These are phyloP conservation scores for Candida chauliodis DNA, from an alignment of 805 yeast species.

Conservation along the genomic window DNA sequence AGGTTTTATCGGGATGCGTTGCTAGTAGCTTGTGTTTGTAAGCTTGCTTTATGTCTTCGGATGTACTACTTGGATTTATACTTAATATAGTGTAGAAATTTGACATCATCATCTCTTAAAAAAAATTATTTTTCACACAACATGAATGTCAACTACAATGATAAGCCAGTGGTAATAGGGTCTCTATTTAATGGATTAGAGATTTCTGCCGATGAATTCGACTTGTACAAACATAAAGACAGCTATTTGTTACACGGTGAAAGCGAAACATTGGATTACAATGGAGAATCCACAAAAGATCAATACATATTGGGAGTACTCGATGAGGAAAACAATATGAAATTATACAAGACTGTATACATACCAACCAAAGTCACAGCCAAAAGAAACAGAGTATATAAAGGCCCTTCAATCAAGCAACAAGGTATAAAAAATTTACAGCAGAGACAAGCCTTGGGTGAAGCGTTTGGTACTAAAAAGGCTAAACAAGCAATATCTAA, in stretches of 20 bases:
- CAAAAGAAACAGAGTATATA: conserved; percentile 50
- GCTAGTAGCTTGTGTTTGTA: conserved; percentile 58
- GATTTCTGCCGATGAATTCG: conserved; percentile 54
- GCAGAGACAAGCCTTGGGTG: conserved; percentile 85
- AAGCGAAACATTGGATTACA: conserved; percentile 66
- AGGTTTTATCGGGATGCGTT: conserved; percentile 76
- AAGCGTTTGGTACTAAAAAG: conserved; percentile 94
- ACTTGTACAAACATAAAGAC: conserved; percentile 52
- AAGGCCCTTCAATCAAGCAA: conserved; percentile 65
- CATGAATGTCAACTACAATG: conserved; percentile 37
- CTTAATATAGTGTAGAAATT: conserved; percentile 59
- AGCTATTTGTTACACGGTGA: conserved; percentile 72
- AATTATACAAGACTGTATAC: conserved; percentile 61
- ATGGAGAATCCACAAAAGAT: conserved; percentile 45
- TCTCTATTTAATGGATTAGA: conserved; percentile 78
- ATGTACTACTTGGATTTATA: conserved; percentile 35
- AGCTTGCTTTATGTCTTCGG: conserved; percentile 52
- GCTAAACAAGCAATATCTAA: conserved; percentile 88
- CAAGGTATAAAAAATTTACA: conserved; percentile 45
- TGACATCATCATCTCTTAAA: conserved; percentile 6
- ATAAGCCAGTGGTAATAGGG: conserved; percentile 48
- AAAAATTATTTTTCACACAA: conserved; percentile 10
- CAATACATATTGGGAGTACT: conserved; percentile 74
- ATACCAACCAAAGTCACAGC: conserved; percentile 62
- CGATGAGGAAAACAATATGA: conserved; percentile 63